Evolutionary conservation across 352 stramenopile genomes (phyloP).

Genomic region (Halophytophthora polymorphica): DNA sequence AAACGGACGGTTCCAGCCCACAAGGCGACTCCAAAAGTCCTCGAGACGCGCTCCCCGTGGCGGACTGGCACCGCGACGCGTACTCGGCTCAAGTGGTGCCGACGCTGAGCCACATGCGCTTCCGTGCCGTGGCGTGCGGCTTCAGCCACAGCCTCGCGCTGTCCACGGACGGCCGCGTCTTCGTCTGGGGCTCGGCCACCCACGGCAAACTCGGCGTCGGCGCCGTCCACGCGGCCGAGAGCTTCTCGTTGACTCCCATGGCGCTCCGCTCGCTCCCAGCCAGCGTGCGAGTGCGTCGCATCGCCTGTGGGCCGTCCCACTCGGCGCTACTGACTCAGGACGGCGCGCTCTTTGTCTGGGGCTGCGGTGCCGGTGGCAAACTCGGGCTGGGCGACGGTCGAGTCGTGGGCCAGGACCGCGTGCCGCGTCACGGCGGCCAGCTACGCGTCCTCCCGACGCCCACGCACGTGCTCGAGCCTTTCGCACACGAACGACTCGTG

Average conservation of each 20-base stretch:
- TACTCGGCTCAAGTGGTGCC: slow-evolving; percentile 43
- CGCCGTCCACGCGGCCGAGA: slow-evolving; percentile 35
- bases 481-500: slow-evolving; percentile 43
- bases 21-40: slow-evolving; percentile 27
- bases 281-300: slow-evolving; percentile 46
- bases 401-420: slow-evolving; percentile 48
- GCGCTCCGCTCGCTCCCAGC: slow-evolving; percentile 25
- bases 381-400: slow-evolving; percentile 68
- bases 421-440: slow-evolving; percentile 58
- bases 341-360: slow-evolving; percentile 71
- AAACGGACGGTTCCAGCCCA: background rate
- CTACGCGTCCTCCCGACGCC: slow-evolving; percentile 38
- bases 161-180: slow-evolving; percentile 61
- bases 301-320: slow-evolving; percentile 75
- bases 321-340: slow-evolving; percentile 60
- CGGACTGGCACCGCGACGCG: slow-evolving; percentile 54
- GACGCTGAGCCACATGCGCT: slow-evolving; percentile 39
- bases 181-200: slow-evolving; percentile 66
- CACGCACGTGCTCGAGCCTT: slow-evolving; percentile 35
- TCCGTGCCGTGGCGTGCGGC: slow-evolving; percentile 54
- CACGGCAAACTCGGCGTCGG: slow-evolving; percentile 74
- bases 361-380: slow-evolving; percentile 62
- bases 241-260: slow-evolving; percentile 64
- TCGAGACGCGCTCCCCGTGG: slow-evolving; percentile 5
- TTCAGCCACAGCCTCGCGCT: slow-evolving; percentile 74